Evolutionary conservation across 306 rosid genomes (phyloP), one percentile per base, ranked within the genome.

Genomic region (Vachellia pachyceras): DNA sequence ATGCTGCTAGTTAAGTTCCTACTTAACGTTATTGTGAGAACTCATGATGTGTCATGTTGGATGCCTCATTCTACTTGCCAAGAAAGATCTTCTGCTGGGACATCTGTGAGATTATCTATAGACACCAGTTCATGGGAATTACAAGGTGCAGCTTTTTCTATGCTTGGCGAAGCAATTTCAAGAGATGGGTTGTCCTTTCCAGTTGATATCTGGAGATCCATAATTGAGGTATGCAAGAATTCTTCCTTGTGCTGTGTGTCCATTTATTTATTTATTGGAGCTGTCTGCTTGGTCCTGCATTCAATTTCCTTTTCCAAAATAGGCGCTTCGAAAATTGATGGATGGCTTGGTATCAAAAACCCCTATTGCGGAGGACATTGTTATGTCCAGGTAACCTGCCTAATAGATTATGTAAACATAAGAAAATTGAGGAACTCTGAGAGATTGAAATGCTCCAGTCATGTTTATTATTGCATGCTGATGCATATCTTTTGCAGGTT

Each of bases 251-350:
- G 42, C 35, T 64, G 42, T 64, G 8, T 5, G 37, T 6, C 14
- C 13, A 17, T 50, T 50, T 14, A 17, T 50, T 50, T 18, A 17
- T 50, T 33, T 40, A 36, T 79, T 79, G 68, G 41, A 64, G 22
- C 49, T 73, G 65, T 72, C 22, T 58, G 15, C 73, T 58, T 23
- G 65, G 65, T 58, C 35, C 69, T 75, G 40, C 73, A 37, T 18
- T 4, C 46, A 76, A 40, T 67, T 58, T 20, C 80, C 69, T 65
- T 9, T 82, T 85, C 23, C 74, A 70, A 73, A 81, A 61, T 82
- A 93, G 98, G 92, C 89, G 69, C 75, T 89, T 75, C 87, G 98
- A 83, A 95, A 93, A 89, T 84, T 89, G 82, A 87, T 91, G 97
- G 99, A 95, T 86, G 82, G 80, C 75, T 78, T 91, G 90, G 87